A percentile compares a stretch with the other conserved stretches of the same genome.
phyloP scores from a whole-genome alignment of 208 protist species.

The Trypanosoma avium region DNA sequence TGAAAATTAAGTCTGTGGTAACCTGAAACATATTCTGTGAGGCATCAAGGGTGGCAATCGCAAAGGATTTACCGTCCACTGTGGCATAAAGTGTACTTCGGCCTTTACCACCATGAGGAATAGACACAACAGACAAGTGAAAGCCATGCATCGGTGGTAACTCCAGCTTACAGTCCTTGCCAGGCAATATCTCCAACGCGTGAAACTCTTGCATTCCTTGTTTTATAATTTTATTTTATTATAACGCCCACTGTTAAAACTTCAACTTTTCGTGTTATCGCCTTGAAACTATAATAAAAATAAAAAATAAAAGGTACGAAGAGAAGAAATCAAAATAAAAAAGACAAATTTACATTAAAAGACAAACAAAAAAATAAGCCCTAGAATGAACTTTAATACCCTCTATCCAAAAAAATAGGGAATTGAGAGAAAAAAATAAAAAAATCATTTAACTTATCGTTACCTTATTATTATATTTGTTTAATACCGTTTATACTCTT shows the following conservation, averaged over 20 bases:
- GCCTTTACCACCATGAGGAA: constrained; percentile 67
- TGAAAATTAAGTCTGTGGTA: constrained; percentile 81
- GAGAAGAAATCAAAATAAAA: no score
- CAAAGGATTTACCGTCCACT: constrained; percentile 81
- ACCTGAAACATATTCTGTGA: constrained; percentile 61
- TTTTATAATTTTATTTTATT: neutral
- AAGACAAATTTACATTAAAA: no score
- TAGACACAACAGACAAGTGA: constrained; percentile 71
- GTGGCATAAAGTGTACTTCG: constrained; percentile 76
- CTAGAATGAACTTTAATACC: no score
- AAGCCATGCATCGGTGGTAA: constrained; percentile 57
- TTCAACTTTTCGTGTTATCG: no score
- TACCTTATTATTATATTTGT: constrained; percentile 2
- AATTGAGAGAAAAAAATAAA: constrained; percentile 18
- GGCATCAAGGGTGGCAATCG: constrained; percentile 70
- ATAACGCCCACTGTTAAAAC: no score
- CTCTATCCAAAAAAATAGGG: no score
- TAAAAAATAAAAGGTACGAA: no score
- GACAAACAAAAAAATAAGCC: no score
- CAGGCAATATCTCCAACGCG: constrained; percentile 69
- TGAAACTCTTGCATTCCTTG: constrained; percentile 75
- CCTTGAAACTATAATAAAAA: no score
- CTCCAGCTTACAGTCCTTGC: constrained; percentile 62
- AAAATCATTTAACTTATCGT: neutral
- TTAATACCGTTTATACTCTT: neutral